Evolutionary conservation across 2,329 filamentous ascomycete species (phyloP).

Genomic region (Aspergillus sp.): DNA sequence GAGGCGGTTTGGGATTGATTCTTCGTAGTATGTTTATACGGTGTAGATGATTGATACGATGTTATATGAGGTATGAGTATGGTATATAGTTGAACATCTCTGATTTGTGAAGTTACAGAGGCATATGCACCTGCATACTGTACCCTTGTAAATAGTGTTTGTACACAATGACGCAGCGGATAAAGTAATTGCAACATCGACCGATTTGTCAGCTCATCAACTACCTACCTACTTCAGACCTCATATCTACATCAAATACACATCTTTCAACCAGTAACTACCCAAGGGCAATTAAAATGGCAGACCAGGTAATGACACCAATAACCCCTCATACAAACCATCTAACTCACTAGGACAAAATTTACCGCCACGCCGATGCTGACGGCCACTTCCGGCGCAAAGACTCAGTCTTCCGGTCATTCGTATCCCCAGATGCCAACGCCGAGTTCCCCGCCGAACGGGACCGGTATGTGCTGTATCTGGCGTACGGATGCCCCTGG

Average conservation of each 20-base stretch:
- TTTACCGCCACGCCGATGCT: constrained; percentile 36
- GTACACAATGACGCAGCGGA: no score
- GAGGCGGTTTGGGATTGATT: constrained; percentile 41
- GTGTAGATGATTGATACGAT: no score
- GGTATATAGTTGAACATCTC: no score
- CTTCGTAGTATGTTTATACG: background rate
- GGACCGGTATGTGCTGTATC: constrained; percentile 61
- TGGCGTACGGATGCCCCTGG: constrained; percentile 63
- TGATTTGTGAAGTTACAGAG: no score
- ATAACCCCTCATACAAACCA: background rate
- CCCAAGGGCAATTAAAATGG: constrained; percentile 2
- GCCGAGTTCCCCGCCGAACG: constrained; percentile 58
- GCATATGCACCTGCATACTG: no score
- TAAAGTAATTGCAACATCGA: no score
- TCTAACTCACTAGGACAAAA: constrained; percentile 7
- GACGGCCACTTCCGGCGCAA: constrained; percentile 55
- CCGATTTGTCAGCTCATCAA: no score
- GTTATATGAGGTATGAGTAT: background rate
- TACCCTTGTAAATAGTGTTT: no score
- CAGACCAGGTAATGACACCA: constrained; percentile 8
- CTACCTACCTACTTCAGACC: no score
- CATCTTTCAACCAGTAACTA: no score
- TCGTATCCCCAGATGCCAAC: constrained; percentile 50
- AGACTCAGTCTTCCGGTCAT: constrained; percentile 55
- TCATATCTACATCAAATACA: no score